Conservation (phyloP, 1,284 basidiomycete species). For the Cryptococcus sp. region DNA sequence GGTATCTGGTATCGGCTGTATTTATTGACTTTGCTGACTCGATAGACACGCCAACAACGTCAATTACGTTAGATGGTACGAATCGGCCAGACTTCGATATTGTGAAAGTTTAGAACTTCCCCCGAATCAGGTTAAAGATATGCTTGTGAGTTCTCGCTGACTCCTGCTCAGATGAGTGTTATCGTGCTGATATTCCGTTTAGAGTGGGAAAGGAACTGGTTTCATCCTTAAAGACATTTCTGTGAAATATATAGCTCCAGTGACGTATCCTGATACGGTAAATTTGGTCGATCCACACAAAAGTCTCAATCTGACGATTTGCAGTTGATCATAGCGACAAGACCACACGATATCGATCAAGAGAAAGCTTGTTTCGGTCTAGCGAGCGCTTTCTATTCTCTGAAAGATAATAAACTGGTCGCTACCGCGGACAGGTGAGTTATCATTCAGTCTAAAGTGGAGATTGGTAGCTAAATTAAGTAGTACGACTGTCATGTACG, state of each 20-base stretch:
- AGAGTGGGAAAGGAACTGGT: slow-evolving; percentile 32
- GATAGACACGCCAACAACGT: slow-evolving; percentile 46
- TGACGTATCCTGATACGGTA: slow-evolving; percentile 44
- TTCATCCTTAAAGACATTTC: slow-evolving; percentile 37
- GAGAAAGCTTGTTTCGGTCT: slow-evolving; percentile 33
- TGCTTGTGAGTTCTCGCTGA: slow-evolving; percentile 17
- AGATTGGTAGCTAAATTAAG: not conserved
- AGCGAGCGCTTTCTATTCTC: slow-evolving; percentile 30
- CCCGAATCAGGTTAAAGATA: slow-evolving; percentile 12
- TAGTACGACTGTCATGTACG: slow-evolving; percentile 43
- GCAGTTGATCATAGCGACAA: slow-evolving; percentile 36
- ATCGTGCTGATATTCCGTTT: slow-evolving; percentile 5
- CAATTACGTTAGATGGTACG: slow-evolving; percentile 38
- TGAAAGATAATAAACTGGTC: slow-evolving; percentile 34
- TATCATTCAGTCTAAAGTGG: not conserved
- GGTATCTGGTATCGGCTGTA: slow-evolving; percentile 7
- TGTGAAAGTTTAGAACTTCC: slow-evolving; percentile 29
- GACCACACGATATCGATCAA: slow-evolving; percentile 30
- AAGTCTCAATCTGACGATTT: not conserved
- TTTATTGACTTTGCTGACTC: not conserved
- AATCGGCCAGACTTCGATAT: slow-evolving; percentile 37
- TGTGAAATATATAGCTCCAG: slow-evolving; percentile 34
- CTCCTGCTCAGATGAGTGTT: not conserved
- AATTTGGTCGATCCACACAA: slow-evolving; percentile 1
- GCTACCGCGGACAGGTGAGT: slow-evolving; percentile 34